A percentile compares a stretch with the other conserved stretches of the same genome.
Evolutionary conservation across 108 stramenopile genomes (phyloP).

Genomic region (Pseudonitzschia pungens): DNA sequence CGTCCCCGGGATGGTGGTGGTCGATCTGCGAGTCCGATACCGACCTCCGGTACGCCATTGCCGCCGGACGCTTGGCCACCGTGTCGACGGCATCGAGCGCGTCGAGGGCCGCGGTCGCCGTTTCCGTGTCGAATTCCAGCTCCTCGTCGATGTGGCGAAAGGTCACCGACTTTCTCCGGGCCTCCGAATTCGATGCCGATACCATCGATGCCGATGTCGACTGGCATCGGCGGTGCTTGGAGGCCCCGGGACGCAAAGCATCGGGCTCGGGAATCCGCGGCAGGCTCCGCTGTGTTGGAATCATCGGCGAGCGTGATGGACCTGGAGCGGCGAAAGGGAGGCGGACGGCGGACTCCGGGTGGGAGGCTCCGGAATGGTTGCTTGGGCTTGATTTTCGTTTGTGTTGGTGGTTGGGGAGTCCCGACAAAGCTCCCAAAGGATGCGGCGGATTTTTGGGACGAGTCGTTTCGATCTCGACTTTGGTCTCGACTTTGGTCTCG

Average conservation of each 20-base stretch:
- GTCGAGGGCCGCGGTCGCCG: background rate
- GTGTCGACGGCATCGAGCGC: slow-evolving; percentile 6
- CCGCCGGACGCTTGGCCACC: background rate
- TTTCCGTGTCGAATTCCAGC: slow-evolving; percentile 8
- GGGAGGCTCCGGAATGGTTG: background rate
- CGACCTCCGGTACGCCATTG: background rate
- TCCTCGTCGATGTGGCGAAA: slow-evolving; percentile 26
- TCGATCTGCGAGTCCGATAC: slow-evolving; percentile 24
- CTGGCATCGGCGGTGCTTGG: background rate
- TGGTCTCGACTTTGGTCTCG: background rate
- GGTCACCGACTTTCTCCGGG: slow-evolving; percentile 25
- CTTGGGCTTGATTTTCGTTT: background rate
- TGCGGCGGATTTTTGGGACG: no score
- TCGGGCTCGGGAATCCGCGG: background rate
- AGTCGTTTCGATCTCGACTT: no score
- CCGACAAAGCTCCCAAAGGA: no score
- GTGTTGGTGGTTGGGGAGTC: background rate
- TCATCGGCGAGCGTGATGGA: background rate
- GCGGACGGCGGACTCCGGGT: background rate
- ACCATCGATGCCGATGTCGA: background rate
- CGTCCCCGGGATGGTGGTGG: background rate
- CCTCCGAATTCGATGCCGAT: no score
- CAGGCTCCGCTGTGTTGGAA: background rate
- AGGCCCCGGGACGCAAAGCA: background rate
- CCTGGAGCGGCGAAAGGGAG: slow-evolving; percentile 2